Evolutionary conservation across 2,329 filamentous ascomycete species (phyloP).

Genomic region (Aspergillus hiratsukae): DNA sequence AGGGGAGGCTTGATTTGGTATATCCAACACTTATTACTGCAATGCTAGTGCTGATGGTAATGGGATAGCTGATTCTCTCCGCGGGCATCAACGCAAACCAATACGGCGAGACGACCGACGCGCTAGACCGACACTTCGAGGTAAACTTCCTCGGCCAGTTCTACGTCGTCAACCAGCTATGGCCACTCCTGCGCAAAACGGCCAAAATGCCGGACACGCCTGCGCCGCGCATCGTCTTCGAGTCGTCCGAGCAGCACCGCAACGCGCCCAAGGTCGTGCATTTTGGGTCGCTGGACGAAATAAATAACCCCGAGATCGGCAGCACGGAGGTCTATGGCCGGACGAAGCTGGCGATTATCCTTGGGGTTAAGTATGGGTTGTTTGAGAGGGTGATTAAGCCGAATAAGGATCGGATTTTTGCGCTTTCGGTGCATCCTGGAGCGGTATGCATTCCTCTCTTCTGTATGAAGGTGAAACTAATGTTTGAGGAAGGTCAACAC

Average conservation of each 20-base stretch:
- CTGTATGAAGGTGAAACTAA: too few species aligned
- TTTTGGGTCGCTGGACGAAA: slow-evolving; percentile 41
- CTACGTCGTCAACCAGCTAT: slow-evolving; percentile 41
- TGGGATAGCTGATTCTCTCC: slow-evolving; percentile 33
- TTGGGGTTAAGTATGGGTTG: slow-evolving; percentile 42
- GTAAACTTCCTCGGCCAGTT: slow-evolving; percentile 46
- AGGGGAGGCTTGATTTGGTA: slow-evolving; percentile 39
- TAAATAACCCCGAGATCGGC: slow-evolving; percentile 37
- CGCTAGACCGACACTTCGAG: slow-evolving; percentile 39
- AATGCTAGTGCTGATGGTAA: background rate
- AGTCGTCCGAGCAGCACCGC: slow-evolving; percentile 41
- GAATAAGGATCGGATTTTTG: slow-evolving; percentile 40
- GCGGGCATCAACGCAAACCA: slow-evolving; percentile 44
- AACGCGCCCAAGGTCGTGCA: slow-evolving; percentile 33
- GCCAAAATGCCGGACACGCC: slow-evolving; percentile 31
- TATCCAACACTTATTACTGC: background rate
- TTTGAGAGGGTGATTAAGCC: slow-evolving; percentile 40
- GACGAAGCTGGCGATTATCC: slow-evolving; percentile 42
- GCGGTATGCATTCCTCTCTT: too few species aligned
- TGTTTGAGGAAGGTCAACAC: slow-evolving; percentile 43
- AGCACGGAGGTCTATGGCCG: slow-evolving; percentile 38
- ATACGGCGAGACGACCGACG: slow-evolving; percentile 34
- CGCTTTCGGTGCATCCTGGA: slow-evolving; percentile 42
- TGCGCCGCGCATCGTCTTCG: slow-evolving; percentile 39
- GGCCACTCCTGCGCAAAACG: slow-evolving; percentile 42